Conservation (phyloP, 257 asterid species). For the Leonotis leonurus region DNA sequence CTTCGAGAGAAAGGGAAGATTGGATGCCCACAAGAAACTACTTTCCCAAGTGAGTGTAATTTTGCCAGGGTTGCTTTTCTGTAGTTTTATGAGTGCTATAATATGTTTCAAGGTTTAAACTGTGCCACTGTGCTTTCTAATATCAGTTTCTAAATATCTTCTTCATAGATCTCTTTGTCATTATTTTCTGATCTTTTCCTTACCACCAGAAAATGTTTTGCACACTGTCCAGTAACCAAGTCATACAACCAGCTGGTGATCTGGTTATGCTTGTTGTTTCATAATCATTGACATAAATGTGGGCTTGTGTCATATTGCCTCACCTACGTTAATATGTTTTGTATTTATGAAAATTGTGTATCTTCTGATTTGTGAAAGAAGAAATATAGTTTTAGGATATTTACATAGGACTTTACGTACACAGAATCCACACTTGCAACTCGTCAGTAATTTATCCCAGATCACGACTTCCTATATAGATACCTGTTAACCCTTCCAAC, state of each 20-base stretch:
- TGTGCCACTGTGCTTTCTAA: background rate
- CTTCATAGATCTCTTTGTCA: background rate
- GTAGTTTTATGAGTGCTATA: background rate
- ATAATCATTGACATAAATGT: background rate
- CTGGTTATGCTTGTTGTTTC: background rate
- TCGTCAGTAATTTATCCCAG: background rate
- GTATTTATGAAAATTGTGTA: background rate
- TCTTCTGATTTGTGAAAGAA: background rate
- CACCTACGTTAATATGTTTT: background rate
- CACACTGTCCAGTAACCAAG: background rate
- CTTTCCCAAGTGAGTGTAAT: constrained; percentile 59
- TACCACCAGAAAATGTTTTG: background rate
- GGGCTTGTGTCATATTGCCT: background rate
- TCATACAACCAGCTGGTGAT: background rate
- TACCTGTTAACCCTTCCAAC: background rate
- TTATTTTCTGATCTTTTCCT: background rate
- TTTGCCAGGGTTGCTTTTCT: background rate
- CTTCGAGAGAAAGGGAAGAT: constrained; percentile 25
- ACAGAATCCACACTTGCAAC: background rate
- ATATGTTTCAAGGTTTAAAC: background rate
- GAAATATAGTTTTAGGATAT: background rate
- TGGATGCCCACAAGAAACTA: constrained; percentile 28
- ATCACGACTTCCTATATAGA: background rate
- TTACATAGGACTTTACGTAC: background rate
- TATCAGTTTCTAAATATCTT: background rate